These are phyloP conservation scores for Moniliophthora roreri DNA, from an alignment of 1,284 basidiomycete species.

Conservation along the genomic window DNA sequence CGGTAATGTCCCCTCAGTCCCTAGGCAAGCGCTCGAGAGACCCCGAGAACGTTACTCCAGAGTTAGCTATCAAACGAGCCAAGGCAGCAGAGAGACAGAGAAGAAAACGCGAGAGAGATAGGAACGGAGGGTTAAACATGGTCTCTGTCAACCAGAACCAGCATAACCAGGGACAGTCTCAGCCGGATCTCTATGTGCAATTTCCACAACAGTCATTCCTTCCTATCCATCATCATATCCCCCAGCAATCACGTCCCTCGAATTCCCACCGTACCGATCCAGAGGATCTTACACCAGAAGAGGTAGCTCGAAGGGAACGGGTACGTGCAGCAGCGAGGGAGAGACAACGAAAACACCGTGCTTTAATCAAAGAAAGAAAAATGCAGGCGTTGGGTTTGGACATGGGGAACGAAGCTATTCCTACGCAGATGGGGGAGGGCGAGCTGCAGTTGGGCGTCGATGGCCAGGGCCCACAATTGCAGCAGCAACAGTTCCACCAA, in stretches of 20 bases:
- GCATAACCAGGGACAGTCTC: constrained; percentile 1
- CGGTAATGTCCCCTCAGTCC: no score
- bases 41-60: constrained; percentile 63
- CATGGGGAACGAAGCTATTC: constrained; percentile 68
- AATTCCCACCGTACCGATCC: constrained; percentile 11
- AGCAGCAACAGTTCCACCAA: constrained; percentile 17
- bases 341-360: constrained; percentile 76
- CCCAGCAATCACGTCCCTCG: constrained; percentile 19
- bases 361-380: constrained; percentile 72
- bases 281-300: constrained; percentile 55
- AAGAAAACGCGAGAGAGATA: constrained; percentile 74
- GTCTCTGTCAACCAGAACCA: constrained; percentile 32
- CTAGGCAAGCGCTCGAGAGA: no score
- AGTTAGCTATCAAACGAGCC: constrained; percentile 70
- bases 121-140: constrained; percentile 35
- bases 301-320: constrained; percentile 61
- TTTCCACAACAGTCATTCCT: background rate
- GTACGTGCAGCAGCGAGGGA: constrained; percentile 73
- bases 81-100: constrained; percentile 81
- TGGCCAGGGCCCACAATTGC: background rate
- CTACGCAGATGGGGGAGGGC: constrained; percentile 54
- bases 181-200: background rate
- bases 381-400: constrained; percentile 75
- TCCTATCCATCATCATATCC: constrained; percentile 21
- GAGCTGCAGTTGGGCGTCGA: background rate